A percentile compares a stretch with the other conserved stretches of the same genome.
Evolutionary conservation across 2,329 filamentous ascomycete genomes (phyloP).

Genomic region (Colletotrichum sp.): DNA sequence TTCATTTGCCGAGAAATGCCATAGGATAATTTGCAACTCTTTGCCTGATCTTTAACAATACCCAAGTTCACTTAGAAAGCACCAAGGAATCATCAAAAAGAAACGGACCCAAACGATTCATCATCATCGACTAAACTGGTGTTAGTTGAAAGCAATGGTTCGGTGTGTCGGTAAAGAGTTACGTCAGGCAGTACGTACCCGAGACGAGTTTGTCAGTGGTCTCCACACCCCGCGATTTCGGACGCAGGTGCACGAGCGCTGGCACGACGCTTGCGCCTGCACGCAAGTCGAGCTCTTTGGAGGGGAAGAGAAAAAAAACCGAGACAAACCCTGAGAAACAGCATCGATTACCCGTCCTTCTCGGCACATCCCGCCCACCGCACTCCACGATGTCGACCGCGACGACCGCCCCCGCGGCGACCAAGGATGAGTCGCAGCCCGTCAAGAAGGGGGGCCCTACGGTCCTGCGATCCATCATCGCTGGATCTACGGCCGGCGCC

Average conservation of each 20-base stretch:
- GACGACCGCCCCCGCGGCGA: conserved; percentile 23
- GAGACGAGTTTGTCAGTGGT: background rate
- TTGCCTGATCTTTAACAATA: too few relatives aligned
- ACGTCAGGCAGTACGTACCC: conserved; percentile 11
- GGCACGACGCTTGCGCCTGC: background rate
- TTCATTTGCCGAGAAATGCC: background rate
- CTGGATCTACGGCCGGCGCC: conserved; percentile 91
- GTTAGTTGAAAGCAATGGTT: background rate
- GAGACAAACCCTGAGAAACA: background rate
- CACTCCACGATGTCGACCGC: conserved; percentile 13
- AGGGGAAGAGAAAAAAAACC: background rate
- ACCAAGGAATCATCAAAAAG: background rate
- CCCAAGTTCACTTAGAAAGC: background rate
- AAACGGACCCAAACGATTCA: background rate
- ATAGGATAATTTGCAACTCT: background rate
- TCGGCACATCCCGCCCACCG: background rate
- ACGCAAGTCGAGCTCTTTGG: background rate
- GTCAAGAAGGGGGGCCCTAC: conserved; percentile 66
- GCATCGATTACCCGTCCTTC: background rate
- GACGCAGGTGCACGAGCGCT: background rate
- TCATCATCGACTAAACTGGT: background rate
- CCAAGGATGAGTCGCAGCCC: conserved; percentile 27
- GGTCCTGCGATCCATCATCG: conserved; percentile 85
- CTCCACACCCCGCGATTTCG: conserved; percentile 22
- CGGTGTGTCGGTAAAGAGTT: background rate